Base-by-base conservation (phyloP, 768 basidiomycete genomes). In the Suillus fuscotomentosus region DNA sequence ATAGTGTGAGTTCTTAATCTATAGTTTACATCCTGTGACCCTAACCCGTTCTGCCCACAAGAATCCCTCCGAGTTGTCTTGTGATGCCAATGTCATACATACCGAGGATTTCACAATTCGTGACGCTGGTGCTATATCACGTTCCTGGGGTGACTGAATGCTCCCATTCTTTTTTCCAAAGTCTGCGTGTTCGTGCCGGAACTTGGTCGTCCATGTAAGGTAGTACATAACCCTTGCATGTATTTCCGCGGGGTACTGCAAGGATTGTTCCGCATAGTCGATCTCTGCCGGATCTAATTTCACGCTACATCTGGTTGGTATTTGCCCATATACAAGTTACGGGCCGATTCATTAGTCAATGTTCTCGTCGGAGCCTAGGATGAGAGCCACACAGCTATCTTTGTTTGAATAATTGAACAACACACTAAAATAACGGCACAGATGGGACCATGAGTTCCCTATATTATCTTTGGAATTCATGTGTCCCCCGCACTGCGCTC, bases 111-210 rank as follows among this genome's bases (percentile, higher is more conserved):
- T 76, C 66, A 68, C 34, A 5, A 70, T 76, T 55, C 65, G 60
- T 63, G 75, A 76, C 62, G 73, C 76, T 62, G 75, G 75, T 43
- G 71, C 76, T 24, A 75, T 76, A 50, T 75, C 75, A 69, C 71
- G 75, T 59, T 76, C 75, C 36, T 76, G 75, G 75, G 75, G 66
- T 13, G 75, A 77, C 69, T 77, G 62, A 76, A 59, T 64, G 20
- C 36, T 51, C 38, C 62, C 34, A 42, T 62, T 22, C 36, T 47
- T 42, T 68, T 63, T 63, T 57, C 63, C 61, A 47, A 66, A 69
- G 55, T 22, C 51, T 57, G 39, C 75, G 67, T 76, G 27, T 69
- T 77, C 76, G 72, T 73, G 75, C 70, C 74, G 75, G 70, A 68
- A 71, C 64, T 65, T 65, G 41, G 63, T 59, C 66, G 57, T 61